A percentile compares a stretch with the other conserved stretches of the same genome.
These are phyloP conservation scores for Herpetomonas muscarum DNA, from an alignment of 208 protist species.

Conservation along the genomic window DNA sequence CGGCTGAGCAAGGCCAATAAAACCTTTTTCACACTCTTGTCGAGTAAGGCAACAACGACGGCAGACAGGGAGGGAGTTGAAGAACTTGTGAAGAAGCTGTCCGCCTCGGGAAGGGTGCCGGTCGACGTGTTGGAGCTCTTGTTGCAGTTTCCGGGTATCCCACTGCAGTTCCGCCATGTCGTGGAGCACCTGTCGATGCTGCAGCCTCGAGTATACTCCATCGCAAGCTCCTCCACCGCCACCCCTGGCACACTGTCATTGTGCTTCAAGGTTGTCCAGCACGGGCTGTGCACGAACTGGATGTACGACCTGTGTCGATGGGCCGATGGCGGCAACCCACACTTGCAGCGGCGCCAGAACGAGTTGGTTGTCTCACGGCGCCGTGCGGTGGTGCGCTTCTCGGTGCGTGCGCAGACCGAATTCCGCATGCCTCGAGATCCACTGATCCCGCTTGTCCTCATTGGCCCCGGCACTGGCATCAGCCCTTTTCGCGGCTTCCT, in stretches of 20 bases:
- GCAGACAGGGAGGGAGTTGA: slow-evolving; percentile 15
- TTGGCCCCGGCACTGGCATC: slow-evolving; percentile 85
- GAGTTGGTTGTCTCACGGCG: slow-evolving; percentile 13
- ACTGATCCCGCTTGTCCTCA: slow-evolving; percentile 66
- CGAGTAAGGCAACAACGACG: slow-evolving; percentile 2
- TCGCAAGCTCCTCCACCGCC: slow-evolving; percentile 57
- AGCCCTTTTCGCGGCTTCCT: slow-evolving; percentile 85
- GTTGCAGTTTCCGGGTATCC: slow-evolving; percentile 5
- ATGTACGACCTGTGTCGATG: slow-evolving; percentile 41
- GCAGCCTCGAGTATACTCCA: slow-evolving; percentile 90
- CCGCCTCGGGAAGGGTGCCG: slow-evolving; percentile 9
- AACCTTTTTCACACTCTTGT: slow-evolving; percentile 22
- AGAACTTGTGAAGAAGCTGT: slow-evolving; percentile 4
- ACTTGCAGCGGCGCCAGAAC: slow-evolving; percentile 1
- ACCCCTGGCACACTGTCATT: slow-evolving; percentile 59
- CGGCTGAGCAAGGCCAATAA: slow-evolving; percentile 24
- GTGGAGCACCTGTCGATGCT: slow-evolving; percentile 67
- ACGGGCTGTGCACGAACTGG: slow-evolving; percentile 60
- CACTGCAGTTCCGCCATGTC: slow-evolving; percentile 41
- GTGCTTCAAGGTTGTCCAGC: slow-evolving; percentile 75
- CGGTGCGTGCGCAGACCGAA: slow-evolving; percentile 27
- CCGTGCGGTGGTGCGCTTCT: slow-evolving; percentile 24
- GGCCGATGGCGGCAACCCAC: slow-evolving; percentile 12
- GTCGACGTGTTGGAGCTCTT: slow-evolving; percentile 29
- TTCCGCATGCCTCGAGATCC: slow-evolving; percentile 61